Evolutionary conservation across 768 basidiomycete species (phyloP).

Genomic region (Xerocomellus intermedius): DNA sequence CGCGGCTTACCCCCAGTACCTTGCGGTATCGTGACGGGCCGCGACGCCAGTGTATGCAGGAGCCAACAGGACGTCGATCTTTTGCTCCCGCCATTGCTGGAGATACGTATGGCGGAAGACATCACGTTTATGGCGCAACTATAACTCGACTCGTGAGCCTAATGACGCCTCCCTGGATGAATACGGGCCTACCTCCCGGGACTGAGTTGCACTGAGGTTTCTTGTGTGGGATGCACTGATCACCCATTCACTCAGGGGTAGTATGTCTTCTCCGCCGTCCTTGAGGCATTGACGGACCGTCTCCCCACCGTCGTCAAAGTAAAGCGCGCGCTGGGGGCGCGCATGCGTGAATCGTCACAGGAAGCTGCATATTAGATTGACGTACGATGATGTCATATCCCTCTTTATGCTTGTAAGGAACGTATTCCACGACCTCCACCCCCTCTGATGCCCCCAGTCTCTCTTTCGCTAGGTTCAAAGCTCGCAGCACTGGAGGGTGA

Average conservation of each 20-base stretch:
- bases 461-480: conserved; percentile 36
- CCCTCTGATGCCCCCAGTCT: conserved; percentile 34
- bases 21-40: conserved; percentile 35
- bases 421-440: conserved; percentile 38
- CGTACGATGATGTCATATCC: conserved; percentile 34
- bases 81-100: conserved; percentile 38
- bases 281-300: conserved; percentile 20
- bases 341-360: background rate
- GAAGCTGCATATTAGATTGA: background rate
- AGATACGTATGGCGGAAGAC: conserved; percentile 34
- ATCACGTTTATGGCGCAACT: conserved; percentile 35
- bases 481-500: conserved; percentile 42
- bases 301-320: conserved; percentile 39
- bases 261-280: conserved; percentile 34
- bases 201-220: conserved; percentile 21
- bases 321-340: conserved; percentile 33
- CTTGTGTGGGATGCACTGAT: conserved; percentile 28
- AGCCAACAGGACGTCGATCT: conserved; percentile 40
- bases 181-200: conserved; percentile 29
- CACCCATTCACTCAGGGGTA: conserved; percentile 39
- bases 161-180: background rate
- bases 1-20: conserved; percentile 32
- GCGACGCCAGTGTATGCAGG: conserved; percentile 39
- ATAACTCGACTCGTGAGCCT: conserved; percentile 1
- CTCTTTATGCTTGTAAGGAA: conserved; percentile 35